Conservation (phyloP, 2,329 filamentous ascomycete genomes). For the Exophiala xenobiotica region DNA sequence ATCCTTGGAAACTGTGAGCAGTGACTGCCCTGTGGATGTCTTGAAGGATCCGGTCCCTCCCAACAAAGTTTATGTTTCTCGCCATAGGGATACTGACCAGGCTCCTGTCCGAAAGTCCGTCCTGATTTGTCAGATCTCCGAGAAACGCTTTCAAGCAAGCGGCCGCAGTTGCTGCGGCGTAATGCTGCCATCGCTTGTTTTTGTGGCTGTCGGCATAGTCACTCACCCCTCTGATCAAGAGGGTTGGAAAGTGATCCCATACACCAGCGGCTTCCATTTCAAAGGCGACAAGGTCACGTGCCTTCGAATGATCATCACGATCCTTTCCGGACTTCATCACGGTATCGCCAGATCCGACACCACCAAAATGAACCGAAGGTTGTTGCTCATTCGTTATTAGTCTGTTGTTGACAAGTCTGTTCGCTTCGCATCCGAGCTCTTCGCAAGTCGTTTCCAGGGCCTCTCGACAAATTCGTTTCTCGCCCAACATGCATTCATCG, state of each 20-base stretch:
- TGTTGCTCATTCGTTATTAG: too few relatives aligned
- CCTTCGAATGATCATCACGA: slow-evolving; percentile 38
- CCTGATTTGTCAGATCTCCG: background rate
- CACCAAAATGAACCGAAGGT: slow-evolving; percentile 40
- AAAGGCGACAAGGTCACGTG: slow-evolving; percentile 26
- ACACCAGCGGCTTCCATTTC: slow-evolving; percentile 31
- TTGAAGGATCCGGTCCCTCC: too few relatives aligned
- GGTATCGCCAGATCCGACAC: slow-evolving; percentile 41
- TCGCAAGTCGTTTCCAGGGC: too few relatives aligned
- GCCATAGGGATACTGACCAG: too few relatives aligned
- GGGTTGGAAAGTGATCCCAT: slow-evolving; percentile 20
- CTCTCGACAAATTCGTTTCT: too few relatives aligned
- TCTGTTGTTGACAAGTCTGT: too few relatives aligned
- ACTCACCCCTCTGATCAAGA: slow-evolving; percentile 28
- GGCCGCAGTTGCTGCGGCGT: slow-evolving; percentile 26
- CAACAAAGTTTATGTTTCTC: too few relatives aligned
- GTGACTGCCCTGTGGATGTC: too few relatives aligned
- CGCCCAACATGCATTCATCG: too few relatives aligned
- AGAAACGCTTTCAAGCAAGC: slow-evolving; percentile 24
- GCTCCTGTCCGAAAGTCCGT: too few relatives aligned
- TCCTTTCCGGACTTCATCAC: slow-evolving; percentile 43
- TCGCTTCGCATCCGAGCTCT: too few relatives aligned
- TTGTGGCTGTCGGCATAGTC: slow-evolving; percentile 32
- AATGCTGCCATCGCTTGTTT: slow-evolving; percentile 23
- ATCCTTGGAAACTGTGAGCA: too few relatives aligned